Conservation (phyloP, 2,329 filamentous ascomycete species). For the Apiospora marii region DNA sequence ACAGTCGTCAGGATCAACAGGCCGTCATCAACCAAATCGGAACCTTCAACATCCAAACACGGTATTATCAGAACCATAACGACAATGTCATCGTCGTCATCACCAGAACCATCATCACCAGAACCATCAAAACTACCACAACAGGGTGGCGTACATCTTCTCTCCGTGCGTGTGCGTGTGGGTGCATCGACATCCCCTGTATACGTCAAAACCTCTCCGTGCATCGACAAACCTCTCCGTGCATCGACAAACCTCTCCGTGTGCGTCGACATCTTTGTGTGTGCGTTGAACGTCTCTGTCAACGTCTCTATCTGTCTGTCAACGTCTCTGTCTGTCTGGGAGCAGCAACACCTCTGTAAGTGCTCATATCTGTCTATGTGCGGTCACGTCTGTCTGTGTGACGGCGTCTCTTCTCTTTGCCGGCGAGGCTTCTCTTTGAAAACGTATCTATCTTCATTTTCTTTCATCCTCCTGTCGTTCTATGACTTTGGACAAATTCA, state of each 20-base stretch:
- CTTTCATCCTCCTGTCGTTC: neutral
- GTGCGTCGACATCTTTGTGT: neutral
- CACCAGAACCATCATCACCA: no score
- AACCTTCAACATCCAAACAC: no score
- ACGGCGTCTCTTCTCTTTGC: neutral
- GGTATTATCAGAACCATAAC: no score
- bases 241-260: neutral
- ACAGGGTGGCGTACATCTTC: neutral
- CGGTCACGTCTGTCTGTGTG: no score
- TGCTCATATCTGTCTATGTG: no score
- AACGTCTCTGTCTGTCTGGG: no score
- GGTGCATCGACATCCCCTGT: neutral
- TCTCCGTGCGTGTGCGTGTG: neutral
- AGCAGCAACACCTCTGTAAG: no score
- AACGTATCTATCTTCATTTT: neutral
- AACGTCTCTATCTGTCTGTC: neutral
- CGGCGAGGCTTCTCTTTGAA: neutral
- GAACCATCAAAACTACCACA: no score
- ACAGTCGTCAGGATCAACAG: no score
- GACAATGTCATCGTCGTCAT: no score
- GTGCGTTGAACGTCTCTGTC: neutral
- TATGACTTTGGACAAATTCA: neutral
- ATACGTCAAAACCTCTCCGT: neutral
- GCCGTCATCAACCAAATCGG: no score
- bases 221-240: neutral